Evolutionary conservation across 352 stramenopile genomes (phyloP).

Genomic region (Peronospora tabacina): DNA sequence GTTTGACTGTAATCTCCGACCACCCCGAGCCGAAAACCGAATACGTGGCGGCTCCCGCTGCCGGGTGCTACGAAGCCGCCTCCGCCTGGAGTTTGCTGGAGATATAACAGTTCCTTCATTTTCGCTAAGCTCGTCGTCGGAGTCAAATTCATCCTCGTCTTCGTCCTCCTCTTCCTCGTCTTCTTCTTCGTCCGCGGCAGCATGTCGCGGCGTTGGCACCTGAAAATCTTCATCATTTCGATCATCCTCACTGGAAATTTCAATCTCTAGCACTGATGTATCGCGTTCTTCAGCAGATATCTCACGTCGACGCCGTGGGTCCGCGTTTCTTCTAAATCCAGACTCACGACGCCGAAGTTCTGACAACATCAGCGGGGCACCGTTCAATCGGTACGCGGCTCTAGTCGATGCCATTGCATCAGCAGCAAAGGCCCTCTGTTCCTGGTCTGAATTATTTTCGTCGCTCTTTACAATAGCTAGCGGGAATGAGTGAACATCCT

Average conservation of each 20-base stretch:
- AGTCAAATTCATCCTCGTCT: conserved; percentile 41
- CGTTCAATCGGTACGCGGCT: conserved; percentile 62
- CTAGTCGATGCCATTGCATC: conserved; percentile 26
- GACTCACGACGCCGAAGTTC: conserved; percentile 43
- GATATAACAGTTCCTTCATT: conserved; percentile 32
- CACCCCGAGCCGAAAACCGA: conserved; percentile 32
- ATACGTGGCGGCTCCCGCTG: conserved; percentile 10
- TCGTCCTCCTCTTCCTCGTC: conserved; percentile 57
- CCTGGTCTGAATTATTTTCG: conserved; percentile 2
- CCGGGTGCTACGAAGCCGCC: conserved; percentile 32
- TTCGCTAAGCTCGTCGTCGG: conserved; percentile 47
- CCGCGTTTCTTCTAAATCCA: conserved; percentile 19
- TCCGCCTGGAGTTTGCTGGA: conserved; percentile 32
- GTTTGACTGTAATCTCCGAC: conserved; percentile 29
- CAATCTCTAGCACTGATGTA: conserved; percentile 73
- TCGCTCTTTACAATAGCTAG: conserved; percentile 30
- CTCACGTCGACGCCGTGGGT: conserved; percentile 24
- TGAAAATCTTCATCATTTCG: conserved; percentile 83
- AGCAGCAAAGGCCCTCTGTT: conserved; percentile 8
- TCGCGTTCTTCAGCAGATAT: conserved; percentile 66
- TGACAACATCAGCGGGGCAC: conserved; percentile 58
- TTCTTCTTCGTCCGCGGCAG: conserved; percentile 44
- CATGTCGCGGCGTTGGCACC: conserved; percentile 37
- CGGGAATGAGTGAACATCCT: conserved; percentile 47
- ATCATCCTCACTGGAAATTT: conserved; percentile 85